Conservation (phyloP, 139 green algal genomes). For the Chlorella sp. region DNA sequence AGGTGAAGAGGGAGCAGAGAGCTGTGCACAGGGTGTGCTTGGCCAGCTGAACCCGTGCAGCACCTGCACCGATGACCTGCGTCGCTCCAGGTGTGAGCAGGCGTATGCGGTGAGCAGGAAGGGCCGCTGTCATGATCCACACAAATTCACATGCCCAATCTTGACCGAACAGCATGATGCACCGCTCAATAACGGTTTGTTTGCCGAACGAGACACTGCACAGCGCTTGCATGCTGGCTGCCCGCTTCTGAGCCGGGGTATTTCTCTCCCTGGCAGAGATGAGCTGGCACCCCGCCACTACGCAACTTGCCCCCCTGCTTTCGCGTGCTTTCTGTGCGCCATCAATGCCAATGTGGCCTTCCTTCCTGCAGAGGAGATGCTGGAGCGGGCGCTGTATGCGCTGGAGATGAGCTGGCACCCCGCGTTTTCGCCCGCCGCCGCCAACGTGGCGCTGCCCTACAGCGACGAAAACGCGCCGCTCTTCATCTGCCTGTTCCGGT, state of each 20-base stretch:
- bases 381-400: conserved; percentile 81
- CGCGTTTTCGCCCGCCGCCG: conserved; percentile 73
- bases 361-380: conserved; percentile 62
- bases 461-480: conserved; percentile 75
- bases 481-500: conserved; percentile 87
- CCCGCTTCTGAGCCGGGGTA: neutral
- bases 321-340: too few relatives aligned
- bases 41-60: conserved; percentile 82
- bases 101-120: conserved; percentile 59
- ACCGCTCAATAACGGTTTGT: too few relatives aligned
- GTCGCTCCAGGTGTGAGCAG: conserved; percentile 71
- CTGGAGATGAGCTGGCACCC: conserved; percentile 87
- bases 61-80: too few relatives aligned
- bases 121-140: too few relatives aligned
- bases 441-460: conserved; percentile 68
- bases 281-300: neutral
- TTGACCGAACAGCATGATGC: too few relatives aligned
- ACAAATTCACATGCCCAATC: too few relatives aligned
- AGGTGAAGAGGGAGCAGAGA: conserved; percentile 51
- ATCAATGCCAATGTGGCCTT: too few relatives aligned
- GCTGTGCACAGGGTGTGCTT: neutral
- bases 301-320: too few relatives aligned
- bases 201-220: too few relatives aligned
- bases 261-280: too few relatives aligned
- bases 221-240: neutral